These are phyloP conservation scores for Austroboletus novae-zelandiae DNA, from an alignment of 1,284 basidiomycete genomes.

Conservation along the genomic window DNA sequence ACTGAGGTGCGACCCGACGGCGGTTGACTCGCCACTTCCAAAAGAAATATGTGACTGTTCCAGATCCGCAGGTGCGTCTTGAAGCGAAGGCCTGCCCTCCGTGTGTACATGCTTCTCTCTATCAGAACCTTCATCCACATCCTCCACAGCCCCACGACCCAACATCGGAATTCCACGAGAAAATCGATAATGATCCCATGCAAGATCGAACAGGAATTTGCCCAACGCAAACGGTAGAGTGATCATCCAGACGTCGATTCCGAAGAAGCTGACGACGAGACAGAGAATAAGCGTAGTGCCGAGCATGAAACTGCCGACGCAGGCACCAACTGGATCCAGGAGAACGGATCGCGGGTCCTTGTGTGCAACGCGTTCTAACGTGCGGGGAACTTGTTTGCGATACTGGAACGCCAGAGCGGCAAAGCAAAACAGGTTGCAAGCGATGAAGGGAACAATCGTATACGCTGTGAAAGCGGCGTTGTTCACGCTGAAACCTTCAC, in stretches of 20 bases:
- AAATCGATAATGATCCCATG: constrained; percentile 54
- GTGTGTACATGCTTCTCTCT: neutral
- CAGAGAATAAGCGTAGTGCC: constrained; percentile 48
- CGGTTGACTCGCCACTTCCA: constrained; percentile 5
- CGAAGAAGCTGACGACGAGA: constrained; percentile 55
- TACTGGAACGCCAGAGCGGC: constrained; percentile 55
- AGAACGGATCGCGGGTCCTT: constrained; percentile 48
- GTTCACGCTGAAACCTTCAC: constrained; percentile 60
- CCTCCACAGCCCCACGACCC: constrained; percentile 5
- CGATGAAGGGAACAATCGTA: constrained; percentile 68
- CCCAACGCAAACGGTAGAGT: constrained; percentile 82
- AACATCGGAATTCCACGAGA: constrained; percentile 25
- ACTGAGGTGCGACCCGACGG: neutral
- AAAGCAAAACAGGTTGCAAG: constrained; percentile 56
- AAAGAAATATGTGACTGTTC: neutral
- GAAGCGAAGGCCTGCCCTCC: neutral
- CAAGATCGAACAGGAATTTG: constrained; percentile 69
- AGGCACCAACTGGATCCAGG: constrained; percentile 49
- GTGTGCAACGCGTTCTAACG: constrained; percentile 38
- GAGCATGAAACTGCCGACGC: constrained; percentile 51
- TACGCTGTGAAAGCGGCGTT: constrained; percentile 70
- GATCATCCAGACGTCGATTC: constrained; percentile 76
- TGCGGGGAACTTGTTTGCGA: constrained; percentile 48
- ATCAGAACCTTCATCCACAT: neutral
- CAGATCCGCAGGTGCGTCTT: neutral